These are phyloP conservation scores for Paragyromitra xinjiangensis DNA, from an alignment of 495 filamentous ascomycete genomes.

Conservation along the genomic window DNA sequence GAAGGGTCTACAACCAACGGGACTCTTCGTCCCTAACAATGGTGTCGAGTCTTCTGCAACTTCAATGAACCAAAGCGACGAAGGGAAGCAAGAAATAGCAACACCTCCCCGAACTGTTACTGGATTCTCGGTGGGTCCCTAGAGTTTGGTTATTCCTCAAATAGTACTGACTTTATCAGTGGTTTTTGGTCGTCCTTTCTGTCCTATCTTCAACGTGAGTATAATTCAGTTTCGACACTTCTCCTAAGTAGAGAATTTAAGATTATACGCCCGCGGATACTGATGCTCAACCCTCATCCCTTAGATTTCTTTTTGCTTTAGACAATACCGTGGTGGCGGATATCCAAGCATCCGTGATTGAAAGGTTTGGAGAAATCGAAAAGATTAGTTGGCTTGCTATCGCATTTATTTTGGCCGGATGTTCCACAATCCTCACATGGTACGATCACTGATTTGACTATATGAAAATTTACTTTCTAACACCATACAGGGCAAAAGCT, in stretches of 20 bases:
- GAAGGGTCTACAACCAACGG: slow-evolving; percentile 5
- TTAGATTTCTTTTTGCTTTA: slow-evolving; percentile 65
- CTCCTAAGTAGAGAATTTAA: neutral
- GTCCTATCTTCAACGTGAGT: slow-evolving; percentile 60
- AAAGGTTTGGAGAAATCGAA: slow-evolving; percentile 63
- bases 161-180: slow-evolving; percentile 45
- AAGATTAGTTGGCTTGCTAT: slow-evolving; percentile 68
- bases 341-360: slow-evolving; percentile 66
- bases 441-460: slow-evolving; percentile 39
- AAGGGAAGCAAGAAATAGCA: slow-evolving; percentile 14
- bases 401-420: slow-evolving; percentile 65
- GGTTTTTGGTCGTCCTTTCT: slow-evolving; percentile 62
- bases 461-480: slow-evolving; percentile 19
- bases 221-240: neutral
- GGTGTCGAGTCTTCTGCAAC: slow-evolving; percentile 42
- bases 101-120: slow-evolving; percentile 23
- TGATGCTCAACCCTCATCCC: neutral
- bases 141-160: neutral
- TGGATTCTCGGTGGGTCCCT: slow-evolving; percentile 26
- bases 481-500: slow-evolving; percentile 57
- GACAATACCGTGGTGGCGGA: slow-evolving; percentile 72
- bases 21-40: slow-evolving; percentile 1
- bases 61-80: slow-evolving; percentile 22
- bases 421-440: slow-evolving; percentile 63
- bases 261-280: neutral